These are phyloP conservation scores for Kickxella alabastrina DNA, from an alignment of 192 early-diverging fungal species.

Conservation along the genomic window DNA sequence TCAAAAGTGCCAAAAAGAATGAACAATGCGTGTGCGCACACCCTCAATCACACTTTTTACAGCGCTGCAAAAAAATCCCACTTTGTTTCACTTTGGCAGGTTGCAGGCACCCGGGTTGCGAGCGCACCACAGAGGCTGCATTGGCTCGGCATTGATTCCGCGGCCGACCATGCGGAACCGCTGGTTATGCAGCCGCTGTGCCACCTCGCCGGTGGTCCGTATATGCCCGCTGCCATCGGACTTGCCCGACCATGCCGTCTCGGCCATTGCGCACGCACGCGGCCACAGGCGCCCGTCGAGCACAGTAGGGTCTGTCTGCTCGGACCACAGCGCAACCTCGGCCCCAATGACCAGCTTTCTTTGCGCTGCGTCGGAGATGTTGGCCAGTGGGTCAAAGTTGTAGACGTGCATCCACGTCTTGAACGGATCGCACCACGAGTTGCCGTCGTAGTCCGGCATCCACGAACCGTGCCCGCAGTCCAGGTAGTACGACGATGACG, in stretches of 20 bases:
- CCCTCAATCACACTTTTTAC: no score
- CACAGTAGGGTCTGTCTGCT: conserved; percentile 57
- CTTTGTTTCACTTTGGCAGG: conserved; percentile 15
- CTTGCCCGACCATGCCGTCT: conserved; percentile 69
- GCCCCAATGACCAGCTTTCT: conserved; percentile 62
- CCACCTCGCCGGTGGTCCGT: conserved; percentile 58
- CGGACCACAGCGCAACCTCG: conserved; percentile 69
- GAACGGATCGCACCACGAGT: conserved; percentile 74
- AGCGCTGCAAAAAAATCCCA: no score
- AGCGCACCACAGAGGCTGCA: conserved; percentile 75
- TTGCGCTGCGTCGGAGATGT: conserved; percentile 52
- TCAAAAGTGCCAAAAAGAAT: no score
- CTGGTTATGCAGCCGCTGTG: conserved; percentile 64
- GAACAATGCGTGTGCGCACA: no score
- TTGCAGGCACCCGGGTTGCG: conserved; percentile 55
- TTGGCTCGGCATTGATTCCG: conserved; percentile 62
- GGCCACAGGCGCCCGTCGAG: conserved; percentile 69
- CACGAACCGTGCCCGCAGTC: conserved; percentile 77
- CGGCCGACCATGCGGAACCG: conserved; percentile 67
- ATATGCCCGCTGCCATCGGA: conserved; percentile 48
- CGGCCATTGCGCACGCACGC: conserved; percentile 61
- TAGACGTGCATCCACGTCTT: conserved; percentile 74
- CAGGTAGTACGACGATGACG: conserved; percentile 63
- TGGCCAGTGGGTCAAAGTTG: conserved; percentile 59
- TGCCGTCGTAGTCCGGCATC: conserved; percentile 62